These are phyloP conservation scores for Cryomyces minteri DNA, from an alignment of 495 filamentous ascomycete species.

Conservation along the genomic window DNA sequence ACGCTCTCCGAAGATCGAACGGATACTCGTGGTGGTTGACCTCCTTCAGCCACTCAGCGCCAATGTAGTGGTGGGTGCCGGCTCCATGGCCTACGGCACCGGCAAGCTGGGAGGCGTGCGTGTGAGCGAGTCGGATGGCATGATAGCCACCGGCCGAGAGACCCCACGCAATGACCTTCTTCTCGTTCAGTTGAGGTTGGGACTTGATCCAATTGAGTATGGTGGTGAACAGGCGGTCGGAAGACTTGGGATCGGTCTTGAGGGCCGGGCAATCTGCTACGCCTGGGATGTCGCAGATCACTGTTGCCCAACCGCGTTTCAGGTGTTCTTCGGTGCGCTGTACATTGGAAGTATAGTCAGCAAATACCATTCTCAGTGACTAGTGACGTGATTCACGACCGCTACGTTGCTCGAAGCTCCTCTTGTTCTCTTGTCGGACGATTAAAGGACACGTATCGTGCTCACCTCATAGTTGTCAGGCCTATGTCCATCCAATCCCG, in stretches of 20 bases:
- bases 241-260: slow-evolving; percentile 27
- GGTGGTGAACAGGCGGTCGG: slow-evolving; percentile 39
- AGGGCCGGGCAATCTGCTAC: slow-evolving; percentile 60
- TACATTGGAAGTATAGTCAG: not conserved
- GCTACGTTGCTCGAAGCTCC: too few species aligned
- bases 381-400: too few species aligned
- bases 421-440: too few species aligned
- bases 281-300: slow-evolving; percentile 57
- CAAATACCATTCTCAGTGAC: too few species aligned
- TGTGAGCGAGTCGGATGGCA: slow-evolving; percentile 52
- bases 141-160: slow-evolving; percentile 58
- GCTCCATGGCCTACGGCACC: slow-evolving; percentile 53
- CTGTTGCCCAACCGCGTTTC: slow-evolving; percentile 44
- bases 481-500: slow-evolving; percentile 57
- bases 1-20: slow-evolving; percentile 25
- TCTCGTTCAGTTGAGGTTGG: slow-evolving; percentile 36
- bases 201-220: slow-evolving; percentile 46
- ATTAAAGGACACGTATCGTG: too few species aligned
- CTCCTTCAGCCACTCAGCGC: slow-evolving; percentile 40
- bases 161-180: slow-evolving; percentile 50
- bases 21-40: slow-evolving; percentile 61
- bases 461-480: slow-evolving; percentile 41
- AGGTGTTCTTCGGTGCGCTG: slow-evolving; percentile 39
- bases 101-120: slow-evolving; percentile 33
- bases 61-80: slow-evolving; percentile 51